A percentile compares a stretch with the other conserved stretches of the same genome.
Evolutionary conservation across 139 green algal species (phyloP).

Genomic region (Mesotaenium endlicherianum): DNA sequence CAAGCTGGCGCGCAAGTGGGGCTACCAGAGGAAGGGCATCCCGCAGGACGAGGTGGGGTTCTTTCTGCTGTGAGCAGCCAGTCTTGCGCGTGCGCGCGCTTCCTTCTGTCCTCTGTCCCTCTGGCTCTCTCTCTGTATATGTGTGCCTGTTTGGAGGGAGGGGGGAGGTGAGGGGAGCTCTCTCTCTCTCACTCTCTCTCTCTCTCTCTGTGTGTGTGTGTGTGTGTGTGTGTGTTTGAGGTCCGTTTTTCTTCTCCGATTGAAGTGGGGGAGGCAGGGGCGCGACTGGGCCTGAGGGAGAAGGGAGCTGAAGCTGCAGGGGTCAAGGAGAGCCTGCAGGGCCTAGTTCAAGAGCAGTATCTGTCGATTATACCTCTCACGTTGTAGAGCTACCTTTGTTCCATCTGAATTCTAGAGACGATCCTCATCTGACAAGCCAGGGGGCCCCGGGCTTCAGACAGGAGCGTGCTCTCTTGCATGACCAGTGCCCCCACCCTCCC

Average conservation of each 20-base stretch:
- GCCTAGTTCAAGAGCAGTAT: neutral
- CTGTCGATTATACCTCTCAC: no score
- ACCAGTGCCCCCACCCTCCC: neutral
- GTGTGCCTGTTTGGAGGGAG: no score
- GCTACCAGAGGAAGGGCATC: conserved; percentile 94
- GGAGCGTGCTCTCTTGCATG: neutral
- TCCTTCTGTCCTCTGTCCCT: neutral
- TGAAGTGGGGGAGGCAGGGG: neutral
- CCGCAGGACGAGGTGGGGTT: conserved; percentile 69
- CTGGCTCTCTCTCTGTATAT: neutral
- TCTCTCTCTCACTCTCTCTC: no score
- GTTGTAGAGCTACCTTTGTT: no score
- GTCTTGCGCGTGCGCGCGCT: neutral
- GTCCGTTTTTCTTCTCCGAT: no score
- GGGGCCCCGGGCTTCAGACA: no score
- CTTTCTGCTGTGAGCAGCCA: conserved; percentile 1
- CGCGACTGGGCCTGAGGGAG: neutral
- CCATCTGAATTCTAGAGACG: no score
- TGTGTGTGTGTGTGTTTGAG: no score
- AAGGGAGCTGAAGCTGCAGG: neutral
- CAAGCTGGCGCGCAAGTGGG: conserved; percentile 93
- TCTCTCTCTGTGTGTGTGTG: no score
- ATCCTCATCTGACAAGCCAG: no score
- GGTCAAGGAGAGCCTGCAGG: neutral
- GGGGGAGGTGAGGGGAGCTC: no score